Evolutionary conservation across 495 filamentous ascomycete species (phyloP), one percentile per base, ranked within the genome.

Genomic region (Aspergillus indologenus): DNA sequence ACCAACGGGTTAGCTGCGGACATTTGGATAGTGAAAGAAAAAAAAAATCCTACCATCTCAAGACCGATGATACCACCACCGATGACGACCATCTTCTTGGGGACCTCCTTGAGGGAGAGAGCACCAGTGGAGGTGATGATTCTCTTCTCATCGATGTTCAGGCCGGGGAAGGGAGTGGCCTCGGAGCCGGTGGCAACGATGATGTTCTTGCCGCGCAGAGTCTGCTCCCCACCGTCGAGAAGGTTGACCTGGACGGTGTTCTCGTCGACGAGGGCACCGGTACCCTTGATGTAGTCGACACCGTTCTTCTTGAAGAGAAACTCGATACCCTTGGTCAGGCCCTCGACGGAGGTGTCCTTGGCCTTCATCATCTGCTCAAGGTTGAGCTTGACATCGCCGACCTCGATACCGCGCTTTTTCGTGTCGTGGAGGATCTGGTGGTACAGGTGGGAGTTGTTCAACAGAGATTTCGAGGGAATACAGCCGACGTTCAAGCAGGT

Each of bases 371-470:
- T 90, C 71, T 94, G 87, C 66, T 78, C 74, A 29, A 98, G 81
- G 83, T 98, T 96, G 72, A 98, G 88, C 75, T 94, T 94, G 68
- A 98, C 93, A 79, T 95, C 90, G 65, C 89, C 90, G 65, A 98
- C 94, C 62, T 91, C 90, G 75, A 98, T 98, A 72, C 94, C 94
- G 71, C 94, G 92, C 75, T 89, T 87, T 81, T 98, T 96, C 54
- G 89, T 91, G 79, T 98, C 94, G 80, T 98, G 94, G 45, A 93
- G 86, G 68, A 97, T 88, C 79, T 92, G 88, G 82, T 98, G 94
- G 84, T 98, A 98, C 54, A 98, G 85, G 75, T 96, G 90, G 63
- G 95, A 96, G 83, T 98, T 98, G 87, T 98, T 98, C 72, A 98
- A 90, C 66, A 98, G 90, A 49, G 94, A 97, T 78, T 98, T 98